Evolutionary conservation across 352 stramenopile species (phyloP).

Genomic region (Phytopythium aichiense): DNA sequence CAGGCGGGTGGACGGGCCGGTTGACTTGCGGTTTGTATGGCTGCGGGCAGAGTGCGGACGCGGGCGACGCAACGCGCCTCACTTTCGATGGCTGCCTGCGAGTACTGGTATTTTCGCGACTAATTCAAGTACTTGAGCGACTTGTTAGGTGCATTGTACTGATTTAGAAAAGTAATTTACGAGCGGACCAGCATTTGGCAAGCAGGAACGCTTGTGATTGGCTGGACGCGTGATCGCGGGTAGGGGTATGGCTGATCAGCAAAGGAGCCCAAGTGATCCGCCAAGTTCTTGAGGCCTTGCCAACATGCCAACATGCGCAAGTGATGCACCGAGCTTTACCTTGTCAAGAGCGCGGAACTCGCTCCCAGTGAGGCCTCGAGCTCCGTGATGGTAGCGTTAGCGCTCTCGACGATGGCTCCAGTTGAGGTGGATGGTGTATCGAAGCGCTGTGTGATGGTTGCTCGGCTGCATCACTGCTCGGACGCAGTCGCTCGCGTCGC

Average conservation of each 20-base stretch:
- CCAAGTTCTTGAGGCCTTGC: no score
- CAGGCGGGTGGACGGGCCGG: neutral
- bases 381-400: no score
- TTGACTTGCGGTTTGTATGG: neutral
- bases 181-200: neutral
- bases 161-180: neutral
- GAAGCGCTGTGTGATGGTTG: no score
- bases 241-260: neutral
- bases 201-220: neutral
- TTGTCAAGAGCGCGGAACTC: no score
- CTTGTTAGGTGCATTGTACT: neutral
- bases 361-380: no score
- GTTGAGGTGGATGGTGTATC: no score
- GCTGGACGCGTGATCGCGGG: neutral
- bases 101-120: neutral
- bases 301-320: no score
- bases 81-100: neutral
- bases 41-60: neutral
- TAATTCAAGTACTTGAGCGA: neutral
- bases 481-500: no score
- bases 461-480: no score
- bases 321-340: no score
- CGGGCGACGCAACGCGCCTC: neutral
- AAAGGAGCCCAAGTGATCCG: no score
- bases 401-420: no score